phyloP scores from a whole-genome alignment of 2,329 filamentous ascomycete genomes.

The Calonectria naviculata region DNA sequence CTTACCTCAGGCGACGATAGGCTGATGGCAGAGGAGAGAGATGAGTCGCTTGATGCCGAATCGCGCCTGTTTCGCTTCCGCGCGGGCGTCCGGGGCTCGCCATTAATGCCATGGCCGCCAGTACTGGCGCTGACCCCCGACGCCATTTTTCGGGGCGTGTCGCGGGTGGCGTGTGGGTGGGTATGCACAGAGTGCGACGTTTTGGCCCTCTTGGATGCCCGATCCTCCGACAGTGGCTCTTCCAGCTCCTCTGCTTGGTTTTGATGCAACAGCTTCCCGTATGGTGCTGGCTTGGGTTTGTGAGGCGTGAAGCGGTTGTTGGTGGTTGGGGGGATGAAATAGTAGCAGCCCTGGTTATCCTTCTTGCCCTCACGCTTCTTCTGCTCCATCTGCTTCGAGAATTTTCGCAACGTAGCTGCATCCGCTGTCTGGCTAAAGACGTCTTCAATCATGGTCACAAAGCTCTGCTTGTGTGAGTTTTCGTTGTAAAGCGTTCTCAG shows the following conservation, averaged over 20 bases:
- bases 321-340: slow-evolving; percentile 63
- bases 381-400: slow-evolving; percentile 60
- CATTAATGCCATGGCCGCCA: slow-evolving; percentile 25
- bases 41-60: slow-evolving; percentile 55
- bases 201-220: slow-evolving; percentile 52
- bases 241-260: slow-evolving; percentile 32
- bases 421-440: slow-evolving; percentile 69
- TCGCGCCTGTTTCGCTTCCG: slow-evolving; percentile 48
- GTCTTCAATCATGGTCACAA: slow-evolving; percentile 68
- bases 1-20: slow-evolving; percentile 53
- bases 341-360: slow-evolving; percentile 62
- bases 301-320: slow-evolving; percentile 55
- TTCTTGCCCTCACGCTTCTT: slow-evolving; percentile 69
- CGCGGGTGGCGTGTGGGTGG: slow-evolving; percentile 35
- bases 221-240: slow-evolving; percentile 34
- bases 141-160: slow-evolving; percentile 41
- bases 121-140: slow-evolving; percentile 17
- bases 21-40: slow-evolving; percentile 53
- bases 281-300: slow-evolving; percentile 61
- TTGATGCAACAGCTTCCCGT: slow-evolving; percentile 57
- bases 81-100: slow-evolving; percentile 48
- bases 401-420: slow-evolving; percentile 61
- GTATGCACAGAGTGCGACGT: slow-evolving; percentile 40
- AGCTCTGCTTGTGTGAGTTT: slow-evolving; percentile 59
- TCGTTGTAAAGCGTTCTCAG: slow-evolving; percentile 71